Base-by-base conservation (phyloP, 1,284 basidiomycete species). In the Puccinia polysora region DNA sequence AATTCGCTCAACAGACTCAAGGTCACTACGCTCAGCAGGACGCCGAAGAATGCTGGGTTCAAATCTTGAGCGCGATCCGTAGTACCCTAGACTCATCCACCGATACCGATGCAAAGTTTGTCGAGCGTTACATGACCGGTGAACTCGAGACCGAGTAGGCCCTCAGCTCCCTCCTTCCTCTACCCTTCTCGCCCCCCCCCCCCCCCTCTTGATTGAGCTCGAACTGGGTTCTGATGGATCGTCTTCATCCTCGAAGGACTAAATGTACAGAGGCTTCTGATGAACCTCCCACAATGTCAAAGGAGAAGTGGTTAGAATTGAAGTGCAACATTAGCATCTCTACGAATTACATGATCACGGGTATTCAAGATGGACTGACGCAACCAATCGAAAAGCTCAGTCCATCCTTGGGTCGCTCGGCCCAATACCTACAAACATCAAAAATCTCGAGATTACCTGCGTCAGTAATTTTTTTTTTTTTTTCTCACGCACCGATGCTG, bases 11-110 rank as follows among this genome's bases (percentile, higher is more conserved):
- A 79, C 79, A 84, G 81, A 78, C 83, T 78, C 74, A 81, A 80
- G 75, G 77, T 75, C 79, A 84, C 23, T 95, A 87, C 77, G 88
- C 93, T 1, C 95, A 97, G 80, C 95, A 97, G 70, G 95, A 98
- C 79, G 95, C 95, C 14, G 95, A 97, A 78, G 95, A 98, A 80
- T 96, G 91, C 74, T 97, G 90, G 85, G 86, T 85, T 1, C 86
- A 89, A 71, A 86, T 97, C 74, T 82, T 93, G n/a, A 87, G 88
- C 67, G 85, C 88, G 0, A 82, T 97, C 23, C 86, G 87, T 73
- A 84, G 86, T 7, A 83, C 79, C 1, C 75, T 95, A 2, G 62
- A 73, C 6, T 70, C 74, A 43, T 74, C 73, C 38, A 47, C 14
- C 14, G 63, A 47, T 15, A 36, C 50, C 23, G 63, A 65, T 65